Evolutionary conservation across 2,329 filamentous ascomycete species (phyloP).

Genomic region (Tolypocladium inflatum): DNA sequence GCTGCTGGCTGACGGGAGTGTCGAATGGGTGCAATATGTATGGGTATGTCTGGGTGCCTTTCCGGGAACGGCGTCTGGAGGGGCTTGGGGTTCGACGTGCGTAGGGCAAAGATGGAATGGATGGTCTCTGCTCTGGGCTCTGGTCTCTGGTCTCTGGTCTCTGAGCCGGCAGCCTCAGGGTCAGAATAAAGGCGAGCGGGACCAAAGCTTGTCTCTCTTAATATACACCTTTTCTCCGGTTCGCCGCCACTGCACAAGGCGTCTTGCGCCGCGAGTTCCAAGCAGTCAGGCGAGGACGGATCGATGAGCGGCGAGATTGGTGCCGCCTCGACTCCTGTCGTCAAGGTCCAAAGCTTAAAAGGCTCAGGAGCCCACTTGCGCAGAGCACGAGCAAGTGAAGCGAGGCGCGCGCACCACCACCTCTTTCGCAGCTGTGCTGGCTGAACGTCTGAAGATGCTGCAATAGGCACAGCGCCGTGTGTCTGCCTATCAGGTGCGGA

Average conservation of each 20-base stretch:
- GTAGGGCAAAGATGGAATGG: background rate
- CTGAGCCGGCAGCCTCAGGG: background rate
- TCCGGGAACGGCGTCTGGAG: constrained; percentile 1
- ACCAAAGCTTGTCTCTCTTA: background rate
- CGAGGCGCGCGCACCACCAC: background rate
- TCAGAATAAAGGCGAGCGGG: background rate
- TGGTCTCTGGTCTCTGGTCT: background rate
- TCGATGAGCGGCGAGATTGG: background rate
- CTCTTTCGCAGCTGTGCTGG: background rate
- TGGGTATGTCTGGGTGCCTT: background rate
- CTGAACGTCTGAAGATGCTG: background rate
- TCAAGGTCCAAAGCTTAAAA: background rate
- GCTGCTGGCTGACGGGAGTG: background rate
- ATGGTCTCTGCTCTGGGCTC: background rate
- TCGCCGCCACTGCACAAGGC: background rate
- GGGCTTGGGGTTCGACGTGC: background rate
- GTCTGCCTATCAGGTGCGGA: background rate
- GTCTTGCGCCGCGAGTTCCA: background rate
- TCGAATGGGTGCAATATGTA: background rate
- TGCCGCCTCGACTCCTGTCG: background rate
- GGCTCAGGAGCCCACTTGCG: background rate
- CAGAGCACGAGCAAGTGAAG: background rate
- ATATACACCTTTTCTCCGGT: background rate
- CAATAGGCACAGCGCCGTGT: background rate
- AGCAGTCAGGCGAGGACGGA: background rate